Evolutionary conservation across 495 filamentous ascomycete genomes (phyloP).

Genomic region (Rhizodiscina lignyota): DNA sequence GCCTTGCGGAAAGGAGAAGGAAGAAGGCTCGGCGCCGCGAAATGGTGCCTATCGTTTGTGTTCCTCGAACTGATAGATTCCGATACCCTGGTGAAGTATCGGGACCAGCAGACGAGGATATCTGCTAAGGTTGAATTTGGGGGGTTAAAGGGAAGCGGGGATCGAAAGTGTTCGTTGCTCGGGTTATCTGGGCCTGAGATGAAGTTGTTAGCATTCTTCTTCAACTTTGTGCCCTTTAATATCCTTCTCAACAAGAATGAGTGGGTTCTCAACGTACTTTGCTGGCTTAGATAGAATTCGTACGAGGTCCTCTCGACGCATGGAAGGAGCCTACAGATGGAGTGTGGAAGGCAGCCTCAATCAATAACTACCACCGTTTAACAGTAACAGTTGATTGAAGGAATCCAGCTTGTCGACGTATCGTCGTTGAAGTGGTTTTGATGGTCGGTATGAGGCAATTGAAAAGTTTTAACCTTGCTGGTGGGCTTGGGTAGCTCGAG

Average conservation of each 20-base stretch:
- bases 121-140: conserved; percentile 32
- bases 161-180: conserved; percentile 16
- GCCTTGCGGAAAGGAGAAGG: conserved; percentile 65
- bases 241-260: background rate
- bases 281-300: conserved; percentile 91
- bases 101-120: conserved; percentile 80
- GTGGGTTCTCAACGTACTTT: conserved; percentile 47
- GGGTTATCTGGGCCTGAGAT: conserved; percentile 78
- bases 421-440: no score
- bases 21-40: conserved; percentile 65
- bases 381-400: no score
- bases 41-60: conserved; percentile 60
- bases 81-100: conserved; percentile 81
- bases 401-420: no score
- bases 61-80: conserved; percentile 59
- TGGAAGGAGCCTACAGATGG: no score
- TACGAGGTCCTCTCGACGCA: conserved; percentile 63
- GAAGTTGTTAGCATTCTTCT: conserved; percentile 1
- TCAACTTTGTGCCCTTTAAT: background rate
- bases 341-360: no score
- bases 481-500: no score
- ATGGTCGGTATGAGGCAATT: no score
- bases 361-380: no score
- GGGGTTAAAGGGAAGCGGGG: conserved; percentile 6
- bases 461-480: no score